Conservation (phyloP, 331 rosid genomes). For the Cydonia oblonga region DNA sequence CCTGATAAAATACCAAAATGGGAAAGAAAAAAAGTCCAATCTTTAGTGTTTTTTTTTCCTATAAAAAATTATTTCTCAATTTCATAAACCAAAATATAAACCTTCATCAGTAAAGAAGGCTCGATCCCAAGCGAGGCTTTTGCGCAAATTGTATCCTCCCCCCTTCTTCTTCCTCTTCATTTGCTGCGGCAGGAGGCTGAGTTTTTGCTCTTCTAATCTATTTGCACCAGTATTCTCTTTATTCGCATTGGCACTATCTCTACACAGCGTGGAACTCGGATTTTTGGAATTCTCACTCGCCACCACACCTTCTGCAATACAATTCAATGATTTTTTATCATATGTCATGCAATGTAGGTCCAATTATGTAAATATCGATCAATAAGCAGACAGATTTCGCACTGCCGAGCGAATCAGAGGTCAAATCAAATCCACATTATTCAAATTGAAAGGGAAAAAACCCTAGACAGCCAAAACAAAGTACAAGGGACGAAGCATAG, state of each 20-base stretch:
- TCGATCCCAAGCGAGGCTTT: conserved; percentile 90
- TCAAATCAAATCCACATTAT: background rate
- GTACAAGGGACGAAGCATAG: background rate
- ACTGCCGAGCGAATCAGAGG: background rate
- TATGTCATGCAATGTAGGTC: background rate
- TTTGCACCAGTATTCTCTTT: conserved; percentile 29
- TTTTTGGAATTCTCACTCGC: conserved; percentile 14
- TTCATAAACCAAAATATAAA: background rate
- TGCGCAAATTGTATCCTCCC: conserved; percentile 72
- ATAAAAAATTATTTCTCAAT: background rate
- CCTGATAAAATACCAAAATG: conserved; percentile 34
- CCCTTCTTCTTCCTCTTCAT: conserved; percentile 78
- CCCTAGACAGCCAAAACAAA: background rate
- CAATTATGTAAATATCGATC: background rate
- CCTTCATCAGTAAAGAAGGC: conserved; percentile 94
- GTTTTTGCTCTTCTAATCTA: conserved; percentile 40
- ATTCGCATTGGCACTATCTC: conserved; percentile 12
- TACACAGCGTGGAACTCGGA: background rate
- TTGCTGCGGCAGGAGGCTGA: conserved; percentile 48
- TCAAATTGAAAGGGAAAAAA: background rate
- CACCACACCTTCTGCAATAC: conserved; percentile 11
- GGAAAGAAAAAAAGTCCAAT: background rate
- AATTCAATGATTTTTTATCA: background rate
- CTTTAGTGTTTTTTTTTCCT: background rate
- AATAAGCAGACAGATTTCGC: background rate